Evolutionary conservation across 495 filamentous ascomycete species (phyloP).

Genomic region (Xylaria longipes): DNA sequence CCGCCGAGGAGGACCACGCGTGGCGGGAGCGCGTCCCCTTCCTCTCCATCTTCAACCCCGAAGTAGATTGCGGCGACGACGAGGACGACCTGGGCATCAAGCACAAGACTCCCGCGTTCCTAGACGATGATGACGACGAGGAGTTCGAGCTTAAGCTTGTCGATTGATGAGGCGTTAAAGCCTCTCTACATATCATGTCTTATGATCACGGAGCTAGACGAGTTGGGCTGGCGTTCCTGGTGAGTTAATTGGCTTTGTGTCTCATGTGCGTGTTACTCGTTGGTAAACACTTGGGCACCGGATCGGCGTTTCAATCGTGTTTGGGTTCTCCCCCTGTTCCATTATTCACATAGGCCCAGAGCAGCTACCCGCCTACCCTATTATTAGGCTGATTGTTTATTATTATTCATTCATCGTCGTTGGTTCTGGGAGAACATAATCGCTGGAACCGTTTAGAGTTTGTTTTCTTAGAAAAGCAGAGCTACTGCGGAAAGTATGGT

Average conservation of each 20-base stretch:
- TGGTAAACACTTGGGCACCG: background rate
- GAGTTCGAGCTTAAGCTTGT: slow-evolving; percentile 50
- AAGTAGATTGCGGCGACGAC: slow-evolving; percentile 41
- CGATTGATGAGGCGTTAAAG: slow-evolving; percentile 30
- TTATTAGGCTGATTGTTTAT: background rate
- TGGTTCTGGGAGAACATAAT: background rate
- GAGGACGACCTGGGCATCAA: slow-evolving; percentile 31
- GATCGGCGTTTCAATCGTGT: slow-evolving; percentile 3
- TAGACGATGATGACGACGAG: slow-evolving; percentile 41
- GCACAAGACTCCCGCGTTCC: slow-evolving; percentile 22
- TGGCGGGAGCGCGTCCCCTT: slow-evolving; percentile 48
- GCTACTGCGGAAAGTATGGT: background rate
- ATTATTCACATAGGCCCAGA: background rate
- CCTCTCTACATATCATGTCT: background rate
- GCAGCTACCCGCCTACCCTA: background rate
- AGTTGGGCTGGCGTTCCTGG: background rate
- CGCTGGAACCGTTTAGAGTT: background rate
- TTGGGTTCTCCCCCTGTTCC: background rate
- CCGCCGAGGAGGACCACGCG: slow-evolving; percentile 34
- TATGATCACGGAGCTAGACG: background rate
- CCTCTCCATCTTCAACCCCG: slow-evolving; percentile 51
- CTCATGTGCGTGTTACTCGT: background rate
- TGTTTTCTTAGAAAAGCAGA: background rate
- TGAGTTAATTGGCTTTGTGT: background rate
- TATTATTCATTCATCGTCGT: background rate